Evolutionary conservation across 129 eudicot species (phyloP).

Genomic region (Lonicera japonica): DNA sequence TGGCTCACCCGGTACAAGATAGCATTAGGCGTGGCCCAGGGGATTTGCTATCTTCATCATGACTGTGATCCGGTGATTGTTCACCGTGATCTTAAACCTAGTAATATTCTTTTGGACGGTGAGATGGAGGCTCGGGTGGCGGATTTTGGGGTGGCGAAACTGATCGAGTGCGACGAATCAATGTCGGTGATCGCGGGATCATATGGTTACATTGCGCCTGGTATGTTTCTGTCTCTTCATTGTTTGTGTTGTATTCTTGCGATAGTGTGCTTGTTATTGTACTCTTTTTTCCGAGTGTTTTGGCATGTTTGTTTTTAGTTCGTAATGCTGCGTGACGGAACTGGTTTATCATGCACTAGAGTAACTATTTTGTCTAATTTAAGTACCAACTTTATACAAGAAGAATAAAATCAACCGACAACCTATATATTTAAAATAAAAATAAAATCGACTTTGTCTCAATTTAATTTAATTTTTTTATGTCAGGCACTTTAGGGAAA

Average conservation of each 20-base stretch:
- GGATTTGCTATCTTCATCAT: constrained; percentile 93
- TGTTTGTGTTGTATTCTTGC: constrained; percentile 19
- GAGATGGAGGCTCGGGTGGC: constrained; percentile 99
- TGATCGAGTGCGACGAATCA: constrained; percentile 74
- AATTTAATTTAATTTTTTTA: no score
- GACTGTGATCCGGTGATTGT: constrained; percentile 96
- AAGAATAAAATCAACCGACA: no score
- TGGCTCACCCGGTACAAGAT: constrained; percentile 89
- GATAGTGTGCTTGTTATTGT: constrained; percentile 13
- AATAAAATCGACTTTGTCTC: no score
- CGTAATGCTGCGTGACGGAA: constrained; percentile 38
- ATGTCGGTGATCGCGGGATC: constrained; percentile 99
- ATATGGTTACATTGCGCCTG: constrained; percentile 96
- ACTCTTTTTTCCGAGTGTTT: background rate
- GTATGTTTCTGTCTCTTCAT: constrained; percentile 26
- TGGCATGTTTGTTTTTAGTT: constrained; percentile 24
- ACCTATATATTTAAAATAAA: no score
- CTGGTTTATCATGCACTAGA: background rate
- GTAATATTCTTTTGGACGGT: constrained; percentile 71
- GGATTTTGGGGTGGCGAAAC: constrained; percentile 93
- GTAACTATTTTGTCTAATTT: no score
- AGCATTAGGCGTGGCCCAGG: constrained; percentile 95
- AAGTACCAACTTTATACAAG: no score
- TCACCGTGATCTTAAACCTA: constrained; percentile 92
- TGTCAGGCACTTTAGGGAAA: no score